Base-by-base conservation (phyloP, 306 rosid species). In the Cucumis melo region DNA sequence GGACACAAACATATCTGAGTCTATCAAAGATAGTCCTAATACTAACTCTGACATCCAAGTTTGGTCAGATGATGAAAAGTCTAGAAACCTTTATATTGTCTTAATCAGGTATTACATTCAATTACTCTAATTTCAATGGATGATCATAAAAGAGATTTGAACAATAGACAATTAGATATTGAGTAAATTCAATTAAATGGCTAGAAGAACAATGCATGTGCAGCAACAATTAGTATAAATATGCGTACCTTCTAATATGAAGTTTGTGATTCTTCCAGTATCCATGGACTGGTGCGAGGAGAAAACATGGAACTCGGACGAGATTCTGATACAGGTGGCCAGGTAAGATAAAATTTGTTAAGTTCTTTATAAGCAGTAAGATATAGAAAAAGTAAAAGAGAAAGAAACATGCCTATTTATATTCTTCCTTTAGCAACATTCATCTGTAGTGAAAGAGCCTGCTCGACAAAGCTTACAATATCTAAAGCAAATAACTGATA, bases 281-380 rank as follows among this genome's bases (percentile, higher is more conserved):
- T 91, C 80, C 97, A 91, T 81, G 97, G 97, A 56, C 78, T 91
- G 87, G 83, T 91, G 38, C 88, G 97, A 74, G 97, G 94, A 61
- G 94, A 91, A 74, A 89, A 91, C 77, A 91, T 91, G 97, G 94
- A 91, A 80, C 94, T 91, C 14, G 97, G 97, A 60, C 84, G 91
- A 81, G 97, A 91, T 79, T 91, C 97, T 57, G 94, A 91, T 64
- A 91, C 97, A 0, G 97, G 97, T 61, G 97, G 97, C 15, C 97
- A 91, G 91, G 97, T 90, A 70, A 24, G 24, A 46, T 20, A 16
- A 38, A 38, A 56, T 56, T 51, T 36, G 50, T 63, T 8, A 38
- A 38, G 27, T 65, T 8, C 29, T 65, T 38, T 65, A 41, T 10
- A 36, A 36, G 72, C 50, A 65, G 12, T 12, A 65, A 19, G 29